phyloP scores from a whole-genome alignment of 371 early-diverging fungal genomes.

The Mortierella sp. region DNA sequence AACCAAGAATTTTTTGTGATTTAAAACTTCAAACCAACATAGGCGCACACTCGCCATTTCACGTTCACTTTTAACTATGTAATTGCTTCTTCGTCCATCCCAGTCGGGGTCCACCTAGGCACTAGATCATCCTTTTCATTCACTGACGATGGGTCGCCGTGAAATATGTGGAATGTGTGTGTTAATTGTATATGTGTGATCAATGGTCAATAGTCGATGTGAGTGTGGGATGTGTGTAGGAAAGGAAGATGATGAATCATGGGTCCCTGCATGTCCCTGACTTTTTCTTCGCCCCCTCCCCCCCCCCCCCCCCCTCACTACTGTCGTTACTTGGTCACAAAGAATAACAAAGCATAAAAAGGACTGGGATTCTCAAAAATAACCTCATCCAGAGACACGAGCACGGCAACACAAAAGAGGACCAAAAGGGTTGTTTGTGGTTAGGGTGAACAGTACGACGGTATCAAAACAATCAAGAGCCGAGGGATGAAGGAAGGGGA shows the following conservation, averaged over 20 bases:
- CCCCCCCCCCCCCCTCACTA: not conserved
- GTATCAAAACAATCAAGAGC: not conserved
- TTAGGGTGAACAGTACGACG: not conserved
- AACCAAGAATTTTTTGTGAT: not conserved
- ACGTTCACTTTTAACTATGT: no score
- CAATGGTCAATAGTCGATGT: not conserved
- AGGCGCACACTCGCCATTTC: not conserved
- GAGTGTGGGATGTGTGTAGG: not conserved
- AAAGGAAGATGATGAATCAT: not conserved
- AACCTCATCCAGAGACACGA: not conserved
- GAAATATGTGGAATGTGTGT: not conserved
- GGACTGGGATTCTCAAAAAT: not conserved
- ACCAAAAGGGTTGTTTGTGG: not conserved
- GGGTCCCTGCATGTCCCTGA: no score
- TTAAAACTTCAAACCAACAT: not conserved
- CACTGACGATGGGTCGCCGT: not conserved
- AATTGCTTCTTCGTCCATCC: no score
- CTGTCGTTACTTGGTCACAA: not conserved
- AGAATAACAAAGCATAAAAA: constrained; percentile 1
- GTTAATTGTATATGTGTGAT: no score
- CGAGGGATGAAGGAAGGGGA: not conserved
- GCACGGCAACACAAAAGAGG: constrained; percentile 23
- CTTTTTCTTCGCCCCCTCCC: no score
- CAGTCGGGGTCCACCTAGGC: no score
- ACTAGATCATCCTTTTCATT: no score